Evolutionary conservation across 2,329 filamentous ascomycete genomes (phyloP).

Genomic region (Celoporthe dispersa): DNA sequence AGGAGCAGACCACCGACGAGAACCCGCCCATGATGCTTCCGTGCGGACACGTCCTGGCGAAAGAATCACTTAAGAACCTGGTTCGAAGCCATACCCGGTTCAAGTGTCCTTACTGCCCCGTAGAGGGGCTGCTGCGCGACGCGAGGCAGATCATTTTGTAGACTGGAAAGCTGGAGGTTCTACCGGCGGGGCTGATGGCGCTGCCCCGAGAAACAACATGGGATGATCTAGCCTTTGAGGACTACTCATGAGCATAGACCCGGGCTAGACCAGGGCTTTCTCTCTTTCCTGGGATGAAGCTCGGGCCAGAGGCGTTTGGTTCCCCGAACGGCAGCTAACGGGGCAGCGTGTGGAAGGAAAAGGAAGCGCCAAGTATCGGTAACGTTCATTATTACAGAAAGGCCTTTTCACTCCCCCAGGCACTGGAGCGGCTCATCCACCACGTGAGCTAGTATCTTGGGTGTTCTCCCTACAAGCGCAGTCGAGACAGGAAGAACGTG

Average conservation of each 20-base stretch:
- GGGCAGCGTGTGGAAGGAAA: background rate
- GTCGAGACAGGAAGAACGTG: background rate
- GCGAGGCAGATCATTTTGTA: conserved; percentile 74
- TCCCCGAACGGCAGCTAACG: background rate
- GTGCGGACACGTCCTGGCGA: conserved; percentile 91
- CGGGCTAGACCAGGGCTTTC: background rate
- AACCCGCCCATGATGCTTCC: conserved; percentile 98
- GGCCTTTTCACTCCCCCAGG: background rate
- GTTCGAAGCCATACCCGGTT: conserved; percentile 74
- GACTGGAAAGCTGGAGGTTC: conserved; percentile 14
- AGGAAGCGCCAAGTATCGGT: background rate
- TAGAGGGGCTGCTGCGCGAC: conserved; percentile 77
- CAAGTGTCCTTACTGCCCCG: conserved; percentile 97
- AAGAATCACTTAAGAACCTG: conserved; percentile 79
- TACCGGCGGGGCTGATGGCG: background rate
- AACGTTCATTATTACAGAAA: background rate
- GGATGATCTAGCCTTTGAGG: background rate
- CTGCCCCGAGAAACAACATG: background rate
- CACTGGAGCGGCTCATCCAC: background rate
- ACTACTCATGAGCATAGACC: background rate
- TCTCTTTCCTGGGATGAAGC: background rate
- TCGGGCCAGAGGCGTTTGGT: background rate
- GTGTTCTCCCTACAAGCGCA: background rate
- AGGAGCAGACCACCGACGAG: conserved; percentile 89
- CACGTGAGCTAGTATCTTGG: background rate